phyloP scores from a whole-genome alignment of 169 alveolate species.

The Eimeria mitis region DNA sequence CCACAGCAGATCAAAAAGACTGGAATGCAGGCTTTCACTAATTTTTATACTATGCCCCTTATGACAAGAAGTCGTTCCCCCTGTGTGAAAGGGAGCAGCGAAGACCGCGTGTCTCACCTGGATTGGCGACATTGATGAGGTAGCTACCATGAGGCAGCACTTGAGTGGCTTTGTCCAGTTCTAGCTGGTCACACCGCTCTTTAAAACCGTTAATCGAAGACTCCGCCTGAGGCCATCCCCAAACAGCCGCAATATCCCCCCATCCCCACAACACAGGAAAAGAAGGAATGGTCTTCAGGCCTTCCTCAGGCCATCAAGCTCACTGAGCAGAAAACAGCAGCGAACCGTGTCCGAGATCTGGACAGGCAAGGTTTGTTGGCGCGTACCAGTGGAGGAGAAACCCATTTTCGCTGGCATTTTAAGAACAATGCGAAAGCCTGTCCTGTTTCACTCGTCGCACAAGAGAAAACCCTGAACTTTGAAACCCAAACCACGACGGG shows the following conservation, averaged over 20 bases:
- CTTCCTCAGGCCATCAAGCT: background rate
- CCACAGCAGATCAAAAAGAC: background rate
- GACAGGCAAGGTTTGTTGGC: background rate
- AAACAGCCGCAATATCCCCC: background rate
- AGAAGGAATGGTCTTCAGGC: background rate
- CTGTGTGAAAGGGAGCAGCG: no score
- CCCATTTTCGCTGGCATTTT: conserved; percentile 94
- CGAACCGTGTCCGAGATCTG: background rate
- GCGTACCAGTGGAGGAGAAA: conserved; percentile 89
- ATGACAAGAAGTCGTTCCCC: background rate
- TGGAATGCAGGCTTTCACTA: background rate
- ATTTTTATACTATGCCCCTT: background rate
- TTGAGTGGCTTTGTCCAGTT: conserved; percentile 85
- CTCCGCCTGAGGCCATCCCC: conserved; percentile 62
- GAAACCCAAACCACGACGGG: background rate
- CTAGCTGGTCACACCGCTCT: conserved; percentile 83
- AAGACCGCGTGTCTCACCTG: conserved; percentile 87
- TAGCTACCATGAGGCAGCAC: conserved; percentile 95
- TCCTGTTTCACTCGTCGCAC: conserved; percentile 83
- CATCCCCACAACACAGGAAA: no score
- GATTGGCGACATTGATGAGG: conserved; percentile 93
- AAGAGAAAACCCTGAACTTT: background rate
- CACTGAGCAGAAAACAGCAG: background rate
- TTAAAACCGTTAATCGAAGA: conserved; percentile 87
- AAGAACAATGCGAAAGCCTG: conserved; percentile 93